Base-by-base conservation (phyloP, 1,139 yeast genomes). In the Yamadazyma aaseri region DNA sequence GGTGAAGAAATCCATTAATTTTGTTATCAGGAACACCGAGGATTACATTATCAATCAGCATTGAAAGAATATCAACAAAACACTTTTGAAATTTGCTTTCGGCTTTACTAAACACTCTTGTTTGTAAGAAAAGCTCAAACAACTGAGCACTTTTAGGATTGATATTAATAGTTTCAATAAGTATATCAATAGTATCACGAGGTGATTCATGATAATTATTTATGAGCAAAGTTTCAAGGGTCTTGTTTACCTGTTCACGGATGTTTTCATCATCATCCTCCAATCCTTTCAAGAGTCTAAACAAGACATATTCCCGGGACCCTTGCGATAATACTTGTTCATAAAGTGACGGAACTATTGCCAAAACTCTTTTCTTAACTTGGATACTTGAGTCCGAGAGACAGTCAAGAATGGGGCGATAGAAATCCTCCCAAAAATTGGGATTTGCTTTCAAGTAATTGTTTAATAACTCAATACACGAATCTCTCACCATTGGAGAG, bases 401-500 rank as follows among this genome's bases (percentile, higher is more conserved):
- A 44, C 80, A 58, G 7, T 65, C 71, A 31, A 79, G 65, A 7
- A 84, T 59, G 8, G 75, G 65, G 17, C 53, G 58, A 51, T 75
- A 75, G 44, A 77, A 79, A 20, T 70, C 71, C 8, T 61, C 59
- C 17, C 73, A 63, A 16, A 70, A 56, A 2, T 62, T 68, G 0
- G 79, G 76, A 36, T 68, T 66, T 2, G 62, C 46, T 3, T 55
- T 46, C 31, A 82, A 51, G 41, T 75, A 79, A 33, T 71, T 71
- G 10, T 75, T 71, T 18, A 86, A 58, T 33, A 87, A 65, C 29
- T 86, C 95, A 17, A 86, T 60, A 2, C 81, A 80, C 0, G 95
- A 86, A 50, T 83, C 90, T 40, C 89, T 69, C 0, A 86, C 92
- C 35, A 81, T 71, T 0, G 95, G 77, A 1, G 90, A 83, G 1